Evolutionary conservation across 148 eudicot species (phyloP).

Genomic region (Rhododendron kiyosumense): DNA sequence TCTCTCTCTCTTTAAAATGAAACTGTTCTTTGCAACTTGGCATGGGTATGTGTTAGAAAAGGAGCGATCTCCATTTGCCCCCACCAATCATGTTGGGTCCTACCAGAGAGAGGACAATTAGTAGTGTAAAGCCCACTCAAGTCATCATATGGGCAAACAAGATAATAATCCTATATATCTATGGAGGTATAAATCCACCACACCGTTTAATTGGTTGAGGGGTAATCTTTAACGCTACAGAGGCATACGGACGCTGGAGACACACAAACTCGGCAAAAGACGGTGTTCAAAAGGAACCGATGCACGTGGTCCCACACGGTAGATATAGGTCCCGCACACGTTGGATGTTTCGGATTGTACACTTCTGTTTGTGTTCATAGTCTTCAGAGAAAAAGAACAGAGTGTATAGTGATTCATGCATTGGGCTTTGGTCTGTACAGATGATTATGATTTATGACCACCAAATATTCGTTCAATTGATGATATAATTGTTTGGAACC

Average conservation of each 20-base stretch:
- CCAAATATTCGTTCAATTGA: not conserved
- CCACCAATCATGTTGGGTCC: constrained; percentile 10
- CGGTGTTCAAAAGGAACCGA: not conserved
- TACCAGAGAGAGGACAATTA: not conserved
- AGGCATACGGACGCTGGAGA: not conserved
- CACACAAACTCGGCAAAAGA: not conserved
- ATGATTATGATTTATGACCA: not conserved
- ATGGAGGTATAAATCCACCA: not conserved
- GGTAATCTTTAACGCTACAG: not conserved
- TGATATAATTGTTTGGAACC: too few relatives aligned
- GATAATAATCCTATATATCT: not conserved
- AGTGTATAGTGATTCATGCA: not conserved
- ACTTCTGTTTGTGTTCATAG: not conserved
- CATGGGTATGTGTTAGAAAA: constrained; percentile 10
- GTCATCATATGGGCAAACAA: constrained; percentile 12
- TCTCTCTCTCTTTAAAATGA: not conserved
- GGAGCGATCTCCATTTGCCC: constrained; percentile 13
- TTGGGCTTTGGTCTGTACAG: not conserved
- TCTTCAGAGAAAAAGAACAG: not conserved
- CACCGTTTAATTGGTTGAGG: not conserved
- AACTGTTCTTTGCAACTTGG: constrained; percentile 13
- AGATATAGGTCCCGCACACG: not conserved
- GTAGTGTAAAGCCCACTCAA: constrained; percentile 7
- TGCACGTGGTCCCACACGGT: not conserved
- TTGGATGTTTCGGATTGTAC: not conserved